Conservation (phyloP, 768 basidiomycete genomes). For the Lentinus brumalis region DNA sequence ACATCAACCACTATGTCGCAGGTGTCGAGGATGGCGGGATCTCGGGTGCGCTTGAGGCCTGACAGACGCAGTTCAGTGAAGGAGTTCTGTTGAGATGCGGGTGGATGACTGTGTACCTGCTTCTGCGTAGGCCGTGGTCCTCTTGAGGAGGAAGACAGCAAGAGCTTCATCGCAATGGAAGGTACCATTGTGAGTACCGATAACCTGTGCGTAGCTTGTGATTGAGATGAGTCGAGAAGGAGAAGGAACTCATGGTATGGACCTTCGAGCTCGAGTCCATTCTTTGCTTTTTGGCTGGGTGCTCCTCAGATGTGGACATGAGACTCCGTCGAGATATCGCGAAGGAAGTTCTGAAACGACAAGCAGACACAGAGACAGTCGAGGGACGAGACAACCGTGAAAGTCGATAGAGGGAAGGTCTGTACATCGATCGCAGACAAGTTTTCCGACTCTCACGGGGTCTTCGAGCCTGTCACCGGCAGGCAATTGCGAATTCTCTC, state of each 20-base stretch:
- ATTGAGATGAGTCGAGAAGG: not conserved
- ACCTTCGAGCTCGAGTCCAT: slow-evolving; percentile 42
- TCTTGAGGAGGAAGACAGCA: slow-evolving; percentile 85
- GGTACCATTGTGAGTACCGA: slow-evolving; percentile 94
- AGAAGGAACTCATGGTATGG: not conserved
- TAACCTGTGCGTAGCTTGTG: slow-evolving; percentile 49
- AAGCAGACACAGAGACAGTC: not conserved
- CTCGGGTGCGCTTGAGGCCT: slow-evolving; percentile 70
- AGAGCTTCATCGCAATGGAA: slow-evolving; percentile 98
- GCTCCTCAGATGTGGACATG: slow-evolving; percentile 23
- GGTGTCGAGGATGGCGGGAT: slow-evolving; percentile 66
- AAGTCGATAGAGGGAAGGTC: slow-evolving; percentile 1
- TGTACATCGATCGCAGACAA: slow-evolving; percentile 11
- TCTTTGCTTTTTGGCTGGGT: slow-evolving; percentile 44
- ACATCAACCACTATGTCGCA: slow-evolving; percentile 98
- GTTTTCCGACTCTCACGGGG: not conserved
- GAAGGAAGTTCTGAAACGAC: not conserved
- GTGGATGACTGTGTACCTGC: slow-evolving; percentile 50
- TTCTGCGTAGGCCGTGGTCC: slow-evolving; percentile 71
- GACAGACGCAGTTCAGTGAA: not conserved
- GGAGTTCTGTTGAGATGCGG: too few species aligned
- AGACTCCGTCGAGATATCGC: slow-evolving; percentile 12
- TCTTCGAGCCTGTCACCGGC: too few species aligned
- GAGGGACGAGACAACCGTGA: not conserved
- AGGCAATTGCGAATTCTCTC: not conserved